Evolutionary conservation across 2,329 filamentous ascomycete genomes (phyloP), one percentile per base, ranked within the genome.

Genomic region (Colletotrichum viniferum): DNA sequence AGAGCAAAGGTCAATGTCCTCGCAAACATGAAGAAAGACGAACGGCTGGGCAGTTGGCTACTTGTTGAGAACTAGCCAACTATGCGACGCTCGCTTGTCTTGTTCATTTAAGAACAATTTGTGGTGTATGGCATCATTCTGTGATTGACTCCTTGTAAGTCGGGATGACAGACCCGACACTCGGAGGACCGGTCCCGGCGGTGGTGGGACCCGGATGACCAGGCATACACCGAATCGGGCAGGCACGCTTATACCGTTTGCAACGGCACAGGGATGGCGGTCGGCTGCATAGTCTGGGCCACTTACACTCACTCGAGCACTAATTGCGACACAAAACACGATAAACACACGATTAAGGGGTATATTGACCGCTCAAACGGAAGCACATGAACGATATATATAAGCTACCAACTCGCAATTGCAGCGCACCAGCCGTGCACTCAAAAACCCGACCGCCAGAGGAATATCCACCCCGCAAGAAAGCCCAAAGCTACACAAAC

Each of bases 401-500:
- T 55, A 56, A 43, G 65, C 30, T 28, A 60, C 36, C 21, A 68
- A 58, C 32, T 68, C 30, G n/a, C 16, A 36, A 34, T 32, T 58
- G 28, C 32, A 32, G 58, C 26, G 68, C 60, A 71, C 58, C 58
- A 28, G 38, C 28, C 58, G 38, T 56, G 43, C 58, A 36, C 52
- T 43, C 32, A 32, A 36, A 62, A 26, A 73, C 69, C 73, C 52
- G 36, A 36, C 70, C 63, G 26, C 32, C 69, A 28, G 6, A 26
- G 36, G 55, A 61, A 62, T 62, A 38, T 34, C 55, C 69, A 56
- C 61, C 55, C 38, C 26, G 16, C 30, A 67, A 72, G 16, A 36
- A 72, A 75, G 69, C 38, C 73, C 63, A 65, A n/a, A 63, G n/a
- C 55, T 72, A 74, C 58, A 61, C 65, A 62, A 66, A 34, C 38